Percentiles rank a stretch among this genome's conserved stretches.
Conservation (phyloP, 2,329 filamentous ascomycete species). For the Chaetomiaceae sp. region DNA sequence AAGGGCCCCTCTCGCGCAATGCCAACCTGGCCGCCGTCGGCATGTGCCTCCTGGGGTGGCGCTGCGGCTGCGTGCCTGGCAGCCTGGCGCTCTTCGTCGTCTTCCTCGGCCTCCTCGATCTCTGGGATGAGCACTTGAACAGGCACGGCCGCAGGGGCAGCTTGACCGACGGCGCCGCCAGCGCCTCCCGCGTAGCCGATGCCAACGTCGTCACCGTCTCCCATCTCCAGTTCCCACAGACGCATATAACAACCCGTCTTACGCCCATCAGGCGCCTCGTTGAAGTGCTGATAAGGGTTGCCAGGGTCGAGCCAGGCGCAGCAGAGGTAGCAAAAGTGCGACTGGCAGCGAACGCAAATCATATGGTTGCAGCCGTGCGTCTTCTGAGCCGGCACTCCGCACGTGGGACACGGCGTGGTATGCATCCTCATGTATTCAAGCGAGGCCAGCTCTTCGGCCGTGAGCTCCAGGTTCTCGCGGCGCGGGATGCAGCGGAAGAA, state of each 20-base stretch:
- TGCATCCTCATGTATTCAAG: conserved; percentile 77
- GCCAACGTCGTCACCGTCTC: conserved; percentile 60
- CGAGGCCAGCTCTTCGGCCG: conserved; percentile 79
- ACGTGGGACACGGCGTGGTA: conserved; percentile 86
- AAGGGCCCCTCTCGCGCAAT: conserved; percentile 55
- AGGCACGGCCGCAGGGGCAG: neutral
- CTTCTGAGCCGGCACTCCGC: conserved; percentile 80
- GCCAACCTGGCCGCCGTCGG: conserved; percentile 34
- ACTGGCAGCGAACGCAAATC: conserved; percentile 83
- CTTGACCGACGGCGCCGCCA: conserved; percentile 24
- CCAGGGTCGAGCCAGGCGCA: conserved; percentile 74
- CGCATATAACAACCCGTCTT: conserved; percentile 72
- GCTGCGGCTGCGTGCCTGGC: conserved; percentile 25
- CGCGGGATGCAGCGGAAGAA: conserved; percentile 65
- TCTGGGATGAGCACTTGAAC: conserved; percentile 25
- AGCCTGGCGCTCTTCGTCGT: conserved; percentile 26
- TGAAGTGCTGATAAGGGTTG: conserved; percentile 89
- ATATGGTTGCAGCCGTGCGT: conserved; percentile 95
- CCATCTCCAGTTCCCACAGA: conserved; percentile 83
- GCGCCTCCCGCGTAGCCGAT: conserved; percentile 38
- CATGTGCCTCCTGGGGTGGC: conserved; percentile 24
- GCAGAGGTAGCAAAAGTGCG: conserved; percentile 95
- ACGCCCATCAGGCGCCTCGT: conserved; percentile 51
- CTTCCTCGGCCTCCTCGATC: conserved; percentile 35
- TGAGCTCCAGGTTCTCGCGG: conserved; percentile 64